Base-by-base conservation (phyloP, 192 early-diverging fungal genomes). In the Backusella sp. region DNA sequence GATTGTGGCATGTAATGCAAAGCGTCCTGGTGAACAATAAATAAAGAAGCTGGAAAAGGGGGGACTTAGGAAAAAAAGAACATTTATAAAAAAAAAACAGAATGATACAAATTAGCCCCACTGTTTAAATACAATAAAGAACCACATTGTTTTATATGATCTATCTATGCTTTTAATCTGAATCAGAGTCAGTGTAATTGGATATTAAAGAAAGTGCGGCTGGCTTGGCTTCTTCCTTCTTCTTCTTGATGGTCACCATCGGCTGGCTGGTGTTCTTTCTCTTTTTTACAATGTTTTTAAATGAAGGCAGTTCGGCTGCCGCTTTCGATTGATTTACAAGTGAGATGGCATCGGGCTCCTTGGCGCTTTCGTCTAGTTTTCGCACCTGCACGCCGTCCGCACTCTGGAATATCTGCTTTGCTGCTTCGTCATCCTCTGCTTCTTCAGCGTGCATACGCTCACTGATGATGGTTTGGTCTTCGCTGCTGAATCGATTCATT, bases 1-100 rank as follows among this genome's bases (percentile, higher is more conserved):
- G 79, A 91, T 99, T 75, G 95, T 99, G 56, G 96, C 98, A 1
- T 99, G 97, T 74, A 95, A 92, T 79, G 88, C 90, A 41, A 91
- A 86, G 49, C 88, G 89, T 34, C 90, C 92, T 30, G 93, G 93
- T 14, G 92, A 94, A 73, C 82, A 83, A 74, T 83, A 76, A 71
- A 14, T 59, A 59, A 56, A 56, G 21, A 49, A n/a, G 46, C 19
- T 49, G 42, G 5, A 44, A 44, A 5, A 44, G 0, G 4, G 17
- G 42, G 15, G 12, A 17, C 42, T 32, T 70, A 12, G 28, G 17
- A 14, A 44, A 17, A 17, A 12, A 41, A 26, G 39, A n/a, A 42
- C 15, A 70, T 17, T 32, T 0, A 44, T 17, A 44, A 44, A 44
- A 44, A 44, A 44, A 14, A 17, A 34, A 35, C n/a, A 32, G 2